Evolutionary conservation across 352 stramenopile genomes (phyloP).

Genomic region (Pythium apleroticum): DNA sequence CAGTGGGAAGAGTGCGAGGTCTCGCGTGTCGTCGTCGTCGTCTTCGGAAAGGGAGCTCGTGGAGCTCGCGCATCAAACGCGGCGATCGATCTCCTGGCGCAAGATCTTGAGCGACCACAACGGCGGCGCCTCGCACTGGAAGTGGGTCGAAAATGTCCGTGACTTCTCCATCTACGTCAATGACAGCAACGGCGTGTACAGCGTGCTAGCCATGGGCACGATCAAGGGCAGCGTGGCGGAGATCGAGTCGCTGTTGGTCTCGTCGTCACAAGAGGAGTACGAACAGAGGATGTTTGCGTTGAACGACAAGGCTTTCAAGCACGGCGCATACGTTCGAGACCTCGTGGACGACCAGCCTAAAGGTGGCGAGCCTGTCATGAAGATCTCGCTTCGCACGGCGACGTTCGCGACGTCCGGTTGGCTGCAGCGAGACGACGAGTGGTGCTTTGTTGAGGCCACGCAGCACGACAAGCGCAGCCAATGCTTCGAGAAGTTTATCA

Average conservation of each 20-base stretch:
- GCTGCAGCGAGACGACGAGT: conserved; percentile 14
- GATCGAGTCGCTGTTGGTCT: conserved; percentile 12
- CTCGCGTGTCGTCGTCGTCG: not conserved
- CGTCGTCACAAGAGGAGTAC: conserved; percentile 4
- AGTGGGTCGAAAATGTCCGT: conserved; percentile 22
- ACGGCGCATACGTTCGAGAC: conserved; percentile 11
- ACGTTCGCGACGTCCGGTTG: conserved; percentile 6
- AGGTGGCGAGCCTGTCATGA: not conserved
- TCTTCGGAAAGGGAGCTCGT: not conserved
- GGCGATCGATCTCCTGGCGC: not conserved
- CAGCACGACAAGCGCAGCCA: not conserved
- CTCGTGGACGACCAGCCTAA: not conserved
- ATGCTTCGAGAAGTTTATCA: conserved; percentile 20
- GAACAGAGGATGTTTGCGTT: conserved; percentile 16
- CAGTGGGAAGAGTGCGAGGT: not conserved
- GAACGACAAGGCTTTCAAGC: conserved; percentile 20
- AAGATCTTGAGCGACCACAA: conserved; percentile 17
- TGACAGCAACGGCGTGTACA: not conserved
- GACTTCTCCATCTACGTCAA: conserved; percentile 22
- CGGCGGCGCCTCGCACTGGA: conserved; percentile 8
- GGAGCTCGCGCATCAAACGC: not conserved
- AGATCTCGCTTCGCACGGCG: conserved; percentile 12
- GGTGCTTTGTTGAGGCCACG: conserved; percentile 23
- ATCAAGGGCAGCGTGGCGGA: conserved; percentile 16
- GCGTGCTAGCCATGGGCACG: conserved; percentile 13